Evolutionary conservation across 2,329 filamentous ascomycete genomes (phyloP), one percentile per base, ranked within the genome.

Genomic region (Claviceps maximensis): DNA sequence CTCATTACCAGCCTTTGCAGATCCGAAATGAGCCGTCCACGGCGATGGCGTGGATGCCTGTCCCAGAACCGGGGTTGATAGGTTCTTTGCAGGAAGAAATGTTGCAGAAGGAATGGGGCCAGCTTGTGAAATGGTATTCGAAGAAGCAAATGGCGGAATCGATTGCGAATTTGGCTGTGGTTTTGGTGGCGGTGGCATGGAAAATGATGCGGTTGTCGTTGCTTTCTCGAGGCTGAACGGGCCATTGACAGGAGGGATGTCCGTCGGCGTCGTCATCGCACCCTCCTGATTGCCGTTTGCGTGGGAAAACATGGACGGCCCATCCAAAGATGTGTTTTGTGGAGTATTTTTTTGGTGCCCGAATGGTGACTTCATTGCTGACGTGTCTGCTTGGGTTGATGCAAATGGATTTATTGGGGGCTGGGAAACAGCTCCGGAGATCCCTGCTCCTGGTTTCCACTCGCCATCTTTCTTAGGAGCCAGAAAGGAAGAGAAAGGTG

Each of bases 401-500:
- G 60, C 46, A 19, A 67, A 65, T 13, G 62, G 57, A 40, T 56
- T 62, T 44, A 56, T 8, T 29, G 40, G 9, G 3, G 38, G 21
- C 38, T 27, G 47, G 7, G 40, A n/a, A 17, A 4, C 41, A 23
- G 29, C 36, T 27, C 38, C 48, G 49, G 42, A 27, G 10, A 19
- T 2, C 4, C 40, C 33, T 25, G 44, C 13, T n/a, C 19, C 21
- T 12, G 10, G 27, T 7, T 10, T 48, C 13, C 17, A 21, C 19
- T 45, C 19, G 13, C 12, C 40, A 46, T 40, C 33, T 8, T 36
- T 49, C 48, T 51, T 49, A 12, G 45, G 5, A 23, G 29, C 38
- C 21, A 40, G 19, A 10, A 46, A 19, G 17, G 45, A 38, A 19
- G 49, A 23, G 23, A 44, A 44, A 23, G 42, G 42, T n/a, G 45